phyloP scores from a whole-genome alignment of 1,284 basidiomycete species.

The Anthracocystis setariae region DNA sequence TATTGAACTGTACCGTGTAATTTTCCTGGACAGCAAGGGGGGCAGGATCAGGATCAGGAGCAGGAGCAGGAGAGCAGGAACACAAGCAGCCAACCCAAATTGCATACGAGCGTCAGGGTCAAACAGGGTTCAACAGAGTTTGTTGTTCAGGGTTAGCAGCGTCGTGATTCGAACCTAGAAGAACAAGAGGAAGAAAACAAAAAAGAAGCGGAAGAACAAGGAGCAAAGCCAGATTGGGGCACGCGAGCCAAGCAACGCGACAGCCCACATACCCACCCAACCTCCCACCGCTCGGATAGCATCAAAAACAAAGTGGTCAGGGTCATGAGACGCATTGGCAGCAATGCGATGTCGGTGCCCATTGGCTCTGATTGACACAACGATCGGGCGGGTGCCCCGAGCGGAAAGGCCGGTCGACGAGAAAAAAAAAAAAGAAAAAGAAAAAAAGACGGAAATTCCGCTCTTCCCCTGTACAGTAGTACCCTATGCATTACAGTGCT shows the following conservation, averaged over 20 bases:
- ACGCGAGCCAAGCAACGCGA: not conserved
- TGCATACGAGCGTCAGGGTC: conserved; percentile 1
- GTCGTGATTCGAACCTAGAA: conserved; percentile 1
- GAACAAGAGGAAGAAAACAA: not conserved
- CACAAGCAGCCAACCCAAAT: not conserved
- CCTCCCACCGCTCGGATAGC: no score
- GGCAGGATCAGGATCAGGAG: not conserved
- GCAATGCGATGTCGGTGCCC: not conserved
- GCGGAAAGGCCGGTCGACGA: not conserved
- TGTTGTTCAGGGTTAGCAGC: conserved; percentile 8
- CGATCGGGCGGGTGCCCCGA: not conserved
- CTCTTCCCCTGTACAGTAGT: no score
- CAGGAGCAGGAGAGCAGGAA: not conserved
- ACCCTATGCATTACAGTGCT: no score
- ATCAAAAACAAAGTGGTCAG: not conserved
- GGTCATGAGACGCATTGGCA: conserved; percentile 4
- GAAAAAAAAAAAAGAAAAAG: not conserved
- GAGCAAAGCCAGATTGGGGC: not conserved
- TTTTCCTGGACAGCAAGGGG: not conserved
- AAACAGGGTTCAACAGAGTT: conserved; percentile 1
- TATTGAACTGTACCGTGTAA: no score
- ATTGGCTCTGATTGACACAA: conserved; percentile 7
- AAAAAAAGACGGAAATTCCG: not conserved
- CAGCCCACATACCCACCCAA: not conserved
- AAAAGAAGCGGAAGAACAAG: not conserved